A percentile compares a stretch with the other conserved stretches of the same genome.
phyloP scores from a whole-genome alignment of 805 yeast species.

The Spathaspora passalidarum region DNA sequence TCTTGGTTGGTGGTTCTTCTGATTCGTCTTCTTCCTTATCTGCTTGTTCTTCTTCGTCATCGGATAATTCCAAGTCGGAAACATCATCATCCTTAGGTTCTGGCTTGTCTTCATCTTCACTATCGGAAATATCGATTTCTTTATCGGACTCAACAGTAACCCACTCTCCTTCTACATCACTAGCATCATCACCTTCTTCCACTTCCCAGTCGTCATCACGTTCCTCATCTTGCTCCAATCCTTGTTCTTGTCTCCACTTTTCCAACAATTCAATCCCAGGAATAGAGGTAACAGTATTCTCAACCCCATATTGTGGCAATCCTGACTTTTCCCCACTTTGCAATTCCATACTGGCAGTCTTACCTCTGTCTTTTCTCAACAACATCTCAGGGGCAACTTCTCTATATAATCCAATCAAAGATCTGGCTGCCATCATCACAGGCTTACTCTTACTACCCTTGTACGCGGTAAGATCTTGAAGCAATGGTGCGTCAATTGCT shows the following conservation, averaged over 20 bases:
- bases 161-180: constrained; percentile 89
- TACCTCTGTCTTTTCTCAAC: constrained; percentile 87
- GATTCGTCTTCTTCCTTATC: constrained; percentile 39
- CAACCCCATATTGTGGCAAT: constrained; percentile 70
- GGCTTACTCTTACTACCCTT: constrained; percentile 92
- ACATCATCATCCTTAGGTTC: constrained; percentile 28
- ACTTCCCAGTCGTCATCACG: constrained; percentile 48
- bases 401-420: constrained; percentile 80
- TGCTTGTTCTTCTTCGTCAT: constrained; percentile 28
- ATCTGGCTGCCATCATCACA: constrained; percentile 91
- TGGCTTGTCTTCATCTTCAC: constrained; percentile 46
- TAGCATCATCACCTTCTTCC: constrained; percentile 48
- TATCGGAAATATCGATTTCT: constrained; percentile 57
- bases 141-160: constrained; percentile 78
- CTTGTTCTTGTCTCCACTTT: constrained; percentile 73
- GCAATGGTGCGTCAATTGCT: constrained; percentile 82
- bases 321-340: constrained; percentile 55
- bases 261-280: constrained; percentile 90
- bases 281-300: constrained; percentile 63
- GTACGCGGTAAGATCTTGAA: constrained; percentile 88
- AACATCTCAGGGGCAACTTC: constrained; percentile 97
- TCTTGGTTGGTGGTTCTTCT: constrained; percentile 24
- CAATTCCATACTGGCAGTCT: constrained; percentile 79
- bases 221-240: constrained; percentile 51
- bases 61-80: constrained; percentile 26